Evolutionary conservation across 2,329 filamentous ascomycete species (phyloP), one percentile per base, ranked within the genome.

Genomic region (Pseudogymnoascus sp.): DNA sequence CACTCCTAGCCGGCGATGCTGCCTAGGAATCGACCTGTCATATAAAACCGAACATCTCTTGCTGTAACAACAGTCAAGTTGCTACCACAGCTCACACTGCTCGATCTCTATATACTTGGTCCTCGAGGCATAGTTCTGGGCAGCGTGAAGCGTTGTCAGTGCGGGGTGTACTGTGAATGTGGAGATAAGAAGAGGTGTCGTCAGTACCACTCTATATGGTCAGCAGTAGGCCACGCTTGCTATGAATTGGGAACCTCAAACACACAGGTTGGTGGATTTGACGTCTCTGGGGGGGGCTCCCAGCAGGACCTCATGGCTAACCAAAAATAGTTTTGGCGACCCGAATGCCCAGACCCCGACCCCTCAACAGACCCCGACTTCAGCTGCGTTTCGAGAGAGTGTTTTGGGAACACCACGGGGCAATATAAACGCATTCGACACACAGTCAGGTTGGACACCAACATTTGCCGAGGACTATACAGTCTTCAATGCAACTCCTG

Each of bases 401-500:
- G 72, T 80, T 64, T 83, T 85, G 73, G 78, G 84, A 68, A 86
- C 83, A 10, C 83, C 83, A 49, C 81, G 78, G 71, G 74, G 75
- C 62, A 77, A 73, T 67, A 77, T 77, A 66, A 75, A 75, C 64
- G 77, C 74, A 63, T 78, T 80, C 67, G 70, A 81, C 73, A 78
- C 82, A 65, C 72, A 78, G 61, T 76, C 77, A 67, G 78, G 78
- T 67, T 83, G 81, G 80, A 86, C 83, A 49, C 83, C 84, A 71
- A 79, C 78, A 63, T 87, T 85, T 75, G 83, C 83, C 66, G 83
- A 86, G 70, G 83, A 86, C 66, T 86, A 84, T 69, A 85, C 83
- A 65, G 83, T 86, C 69, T 86, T 87, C 76, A 84, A 85, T 74
- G 76, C 80, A n/a, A 85, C 83, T 7, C 84, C 84, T 14, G 83